phyloP scores from a whole-genome alignment of 805 yeast species.

The Ogataea methanolica region DNA sequence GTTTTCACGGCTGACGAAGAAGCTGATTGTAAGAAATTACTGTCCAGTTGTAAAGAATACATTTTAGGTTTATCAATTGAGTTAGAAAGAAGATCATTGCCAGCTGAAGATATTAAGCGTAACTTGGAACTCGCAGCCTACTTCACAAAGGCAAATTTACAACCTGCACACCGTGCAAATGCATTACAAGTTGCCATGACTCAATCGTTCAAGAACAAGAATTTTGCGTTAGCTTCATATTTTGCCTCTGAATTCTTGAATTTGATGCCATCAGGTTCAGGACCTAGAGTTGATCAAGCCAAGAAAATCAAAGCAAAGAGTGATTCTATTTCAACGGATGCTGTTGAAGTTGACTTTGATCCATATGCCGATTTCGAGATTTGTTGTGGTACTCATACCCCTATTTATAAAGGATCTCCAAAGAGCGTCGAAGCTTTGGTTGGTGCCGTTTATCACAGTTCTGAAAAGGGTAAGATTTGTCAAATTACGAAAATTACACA shows the following conservation, averaged over 20 bases:
- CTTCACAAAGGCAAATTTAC: slow-evolving; percentile 81
- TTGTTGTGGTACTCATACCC: slow-evolving; percentile 83
- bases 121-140: slow-evolving; percentile 94
- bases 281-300: slow-evolving; percentile 87
- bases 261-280: slow-evolving; percentile 65
- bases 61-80: slow-evolving; percentile 91
- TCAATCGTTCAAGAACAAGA: slow-evolving; percentile 83
- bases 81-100: slow-evolving; percentile 77
- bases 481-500: slow-evolving; percentile 67
- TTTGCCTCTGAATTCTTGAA: slow-evolving; percentile 83
- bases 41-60: slow-evolving; percentile 79
- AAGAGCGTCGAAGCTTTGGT: slow-evolving; percentile 75
- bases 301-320: slow-evolving; percentile 75
- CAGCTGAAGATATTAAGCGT: slow-evolving; percentile 67
- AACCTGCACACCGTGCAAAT: slow-evolving; percentile 76
- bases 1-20: slow-evolving; percentile 76
- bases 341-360: slow-evolving; percentile 86
- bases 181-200: slow-evolving; percentile 95
- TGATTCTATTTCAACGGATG: slow-evolving; percentile 78
- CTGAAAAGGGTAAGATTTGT: slow-evolving; percentile 77
- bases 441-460: slow-evolving; percentile 79
- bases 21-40: slow-evolving; percentile 63
- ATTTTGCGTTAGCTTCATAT: slow-evolving; percentile 81
- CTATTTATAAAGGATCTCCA: slow-evolving; percentile 77
- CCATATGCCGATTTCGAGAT: slow-evolving; percentile 87